Base-by-base conservation (phyloP, 176 grass and related monocot genomes). In the Avena sativa region DNA sequence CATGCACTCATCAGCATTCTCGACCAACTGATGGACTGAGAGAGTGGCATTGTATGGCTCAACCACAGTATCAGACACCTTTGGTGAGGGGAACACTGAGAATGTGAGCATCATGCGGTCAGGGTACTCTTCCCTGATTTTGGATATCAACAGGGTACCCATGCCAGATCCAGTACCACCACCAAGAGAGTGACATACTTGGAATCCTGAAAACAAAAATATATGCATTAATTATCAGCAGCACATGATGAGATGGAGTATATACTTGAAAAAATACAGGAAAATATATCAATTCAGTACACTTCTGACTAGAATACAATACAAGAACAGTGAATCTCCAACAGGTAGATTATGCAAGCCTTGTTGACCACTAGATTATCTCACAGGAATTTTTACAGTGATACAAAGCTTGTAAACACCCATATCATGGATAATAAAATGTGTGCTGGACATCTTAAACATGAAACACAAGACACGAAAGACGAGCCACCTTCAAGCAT, bases 1-100 rank as follows among this genome's bases (percentile, higher is more conserved):
- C 73, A 76, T 76, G 48, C 73, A 76, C 25, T 76, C 73, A 53
- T 76, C 73, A 53, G 73, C 73, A 30, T 76, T 76, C 73, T 76
- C 73, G 53, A 76, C 73, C 47, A 76, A 17, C 73, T 76, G 73
- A 30, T 76, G 73, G 23, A 76, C 73, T 76, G 73, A 76, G 48
- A 76, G 73, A 76, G 73, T 76, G 49, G 73, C 73, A 76, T 76
- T 76, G 73, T 76, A 76, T 76, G 73, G 73, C 48, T 76, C 73
- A 76, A 76, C 73, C 25, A 76, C 73, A 11, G 73, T 76, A 53
- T 76, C 73, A 10, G 73, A 76, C 2, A 76, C 73, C 25, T 76
- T 76, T 17, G 73, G 73, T 32, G 73, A 76, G 25, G 73, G 73
- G 48, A 76, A 76, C 73, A 76, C 73, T 32, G 73, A 76, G 73